Conservation (phyloP, 129 eudicot species). For the Saposhnikovia divaricata region DNA sequence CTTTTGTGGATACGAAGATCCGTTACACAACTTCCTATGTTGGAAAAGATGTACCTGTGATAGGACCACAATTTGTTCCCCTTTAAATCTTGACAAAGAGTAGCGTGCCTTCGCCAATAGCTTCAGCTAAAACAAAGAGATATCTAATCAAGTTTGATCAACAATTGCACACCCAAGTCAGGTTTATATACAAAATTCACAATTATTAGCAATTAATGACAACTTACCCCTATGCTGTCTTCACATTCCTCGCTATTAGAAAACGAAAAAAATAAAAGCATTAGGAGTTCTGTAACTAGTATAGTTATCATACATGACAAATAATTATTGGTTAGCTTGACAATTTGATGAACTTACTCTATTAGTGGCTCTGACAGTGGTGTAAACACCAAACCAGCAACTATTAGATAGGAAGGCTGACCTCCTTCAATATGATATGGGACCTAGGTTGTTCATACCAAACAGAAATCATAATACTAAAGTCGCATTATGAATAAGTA, state of each 20-base stretch:
- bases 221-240: conserved; percentile 82
- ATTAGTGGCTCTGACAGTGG: conserved; percentile 92
- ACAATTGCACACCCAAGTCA: neutral
- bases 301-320: neutral
- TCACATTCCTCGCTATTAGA: conserved; percentile 71
- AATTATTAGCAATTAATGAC: neutral
- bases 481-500: conserved; percentile 14
- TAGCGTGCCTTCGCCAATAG: conserved; percentile 88
- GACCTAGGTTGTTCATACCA: conserved; percentile 43
- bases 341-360: conserved; percentile 43
- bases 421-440: conserved; percentile 92
- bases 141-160: conserved; percentile 4
- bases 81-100: conserved; percentile 76
- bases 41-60: conserved; percentile 57
- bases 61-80: conserved; percentile 85
- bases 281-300: neutral
- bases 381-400: conserved; percentile 94
- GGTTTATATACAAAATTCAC: neutral
- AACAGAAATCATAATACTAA: conserved; percentile 1
- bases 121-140: conserved; percentile 44
- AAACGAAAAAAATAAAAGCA: conserved; percentile 12
- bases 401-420: conserved; percentile 82
- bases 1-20: neutral
- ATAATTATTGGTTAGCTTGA: neutral
- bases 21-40: neutral